Conservation (phyloP, 73 alveolate species). For the Urostyla sp. region DNA sequence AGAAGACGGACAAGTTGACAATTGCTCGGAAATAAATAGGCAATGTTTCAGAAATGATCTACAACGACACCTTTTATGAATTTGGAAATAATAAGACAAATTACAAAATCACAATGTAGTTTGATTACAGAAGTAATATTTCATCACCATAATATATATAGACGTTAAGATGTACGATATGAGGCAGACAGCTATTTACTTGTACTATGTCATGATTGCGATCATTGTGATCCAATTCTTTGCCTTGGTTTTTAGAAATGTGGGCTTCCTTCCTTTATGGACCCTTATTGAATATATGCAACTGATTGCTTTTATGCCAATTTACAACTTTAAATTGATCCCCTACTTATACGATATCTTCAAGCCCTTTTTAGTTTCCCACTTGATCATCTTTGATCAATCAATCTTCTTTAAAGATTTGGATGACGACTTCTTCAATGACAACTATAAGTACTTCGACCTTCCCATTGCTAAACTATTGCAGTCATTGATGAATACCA, state of each 20-base stretch:
- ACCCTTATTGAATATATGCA: slow-evolving; percentile 44
- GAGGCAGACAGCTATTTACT: slow-evolving; percentile 35
- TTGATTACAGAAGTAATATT: slow-evolving; percentile 29
- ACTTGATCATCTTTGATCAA: slow-evolving; percentile 43
- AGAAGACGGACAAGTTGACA: slow-evolving; percentile 24
- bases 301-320: slow-evolving; percentile 44
- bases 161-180: slow-evolving; percentile 29
- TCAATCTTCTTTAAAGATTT: slow-evolving; percentile 25
- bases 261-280: slow-evolving; percentile 43
- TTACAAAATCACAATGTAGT: slow-evolving; percentile 34
- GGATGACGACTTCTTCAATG: slow-evolving; percentile 56
- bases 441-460: slow-evolving; percentile 52
- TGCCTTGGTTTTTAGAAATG: slow-evolving; percentile 28
- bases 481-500: slow-evolving; percentile 42
- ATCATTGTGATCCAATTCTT: slow-evolving; percentile 23
- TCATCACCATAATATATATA: neutral
- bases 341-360: slow-evolving; percentile 39
- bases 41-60: no score
- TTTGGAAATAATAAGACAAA: no score
- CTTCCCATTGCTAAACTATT: slow-evolving; percentile 38
- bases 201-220: slow-evolving; percentile 48
- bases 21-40: no score
- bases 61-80: no score
- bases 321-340: slow-evolving; percentile 35
- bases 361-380: slow-evolving; percentile 44